Conservation (phyloP, 2,329 filamentous ascomycete species). For the Botrytis sinoallii region DNA sequence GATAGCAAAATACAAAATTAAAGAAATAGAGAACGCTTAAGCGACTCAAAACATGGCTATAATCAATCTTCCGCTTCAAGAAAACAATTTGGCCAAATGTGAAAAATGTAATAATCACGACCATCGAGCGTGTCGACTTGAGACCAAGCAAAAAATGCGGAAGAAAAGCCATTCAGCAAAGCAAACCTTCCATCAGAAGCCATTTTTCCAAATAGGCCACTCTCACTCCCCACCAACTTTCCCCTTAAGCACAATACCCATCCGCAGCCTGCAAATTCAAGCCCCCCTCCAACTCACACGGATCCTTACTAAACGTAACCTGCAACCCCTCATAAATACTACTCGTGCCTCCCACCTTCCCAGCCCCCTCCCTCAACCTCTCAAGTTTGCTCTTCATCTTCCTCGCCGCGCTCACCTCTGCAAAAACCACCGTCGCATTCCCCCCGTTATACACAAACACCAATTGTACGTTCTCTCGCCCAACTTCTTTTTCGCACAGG, state of each 20-base stretch:
- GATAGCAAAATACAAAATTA: not conserved
- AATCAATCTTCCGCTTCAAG: not conserved
- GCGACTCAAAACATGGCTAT: not conserved
- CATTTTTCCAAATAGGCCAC: not conserved
- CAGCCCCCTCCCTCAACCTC: conserved; percentile 16
- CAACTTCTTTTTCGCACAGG: conserved; percentile 31
- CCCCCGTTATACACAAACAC: conserved; percentile 35
- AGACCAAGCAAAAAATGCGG: not conserved
- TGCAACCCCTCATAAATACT: conserved; percentile 19
- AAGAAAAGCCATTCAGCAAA: not conserved
- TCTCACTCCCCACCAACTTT: not conserved
- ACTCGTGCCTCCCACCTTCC: not conserved
- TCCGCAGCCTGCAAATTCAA: conserved; percentile 17
- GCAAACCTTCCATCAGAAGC: not conserved
- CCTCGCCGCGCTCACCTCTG: conserved; percentile 31
- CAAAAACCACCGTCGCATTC: conserved; percentile 37
- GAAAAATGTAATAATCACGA: not conserved
- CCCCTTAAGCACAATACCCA: not conserved
- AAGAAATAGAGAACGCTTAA: not conserved
- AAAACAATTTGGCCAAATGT: not conserved
- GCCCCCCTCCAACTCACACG: conserved; percentile 15
- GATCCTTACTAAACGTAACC: conserved; percentile 21
- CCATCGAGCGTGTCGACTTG: not conserved
- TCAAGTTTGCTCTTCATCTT: conserved; percentile 34
- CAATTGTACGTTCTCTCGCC: conserved; percentile 30